A percentile compares a stretch with the other conserved stretches of the same genome.
Evolutionary conservation across 2,329 filamentous ascomycete genomes (phyloP).

Genomic region (Pestalotiopsis sp.): DNA sequence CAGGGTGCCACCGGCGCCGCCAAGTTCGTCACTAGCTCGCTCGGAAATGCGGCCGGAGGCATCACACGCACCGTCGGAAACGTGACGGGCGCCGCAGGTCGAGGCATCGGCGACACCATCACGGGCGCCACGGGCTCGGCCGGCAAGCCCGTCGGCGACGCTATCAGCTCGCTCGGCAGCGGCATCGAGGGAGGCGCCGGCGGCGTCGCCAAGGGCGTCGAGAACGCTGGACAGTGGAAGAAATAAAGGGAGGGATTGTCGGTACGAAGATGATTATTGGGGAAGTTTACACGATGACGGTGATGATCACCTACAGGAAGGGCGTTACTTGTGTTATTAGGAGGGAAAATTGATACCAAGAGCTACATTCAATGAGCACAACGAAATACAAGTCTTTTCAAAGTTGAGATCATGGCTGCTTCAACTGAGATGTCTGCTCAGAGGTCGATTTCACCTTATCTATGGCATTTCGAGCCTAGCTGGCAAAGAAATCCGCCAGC

Average conservation of each 20-base stretch:
- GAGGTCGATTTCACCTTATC: neutral
- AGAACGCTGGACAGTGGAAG: conserved; percentile 49
- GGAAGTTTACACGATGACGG: neutral
- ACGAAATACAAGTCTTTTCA: neutral
- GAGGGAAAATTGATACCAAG: neutral
- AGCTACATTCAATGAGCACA: neutral
- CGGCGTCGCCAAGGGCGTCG: conserved; percentile 45
- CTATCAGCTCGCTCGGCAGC: conserved; percentile 41
- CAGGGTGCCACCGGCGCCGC: conserved; percentile 33
- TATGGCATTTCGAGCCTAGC: neutral
- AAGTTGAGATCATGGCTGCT: neutral
- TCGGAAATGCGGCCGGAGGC: conserved; percentile 33
- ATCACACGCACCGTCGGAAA: conserved; percentile 33
- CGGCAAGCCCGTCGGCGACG: conserved; percentile 51
- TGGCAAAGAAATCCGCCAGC: neutral
- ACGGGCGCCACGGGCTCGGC: conserved; percentile 45
- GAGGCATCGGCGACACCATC: conserved; percentile 48
- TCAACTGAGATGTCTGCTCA: neutral
- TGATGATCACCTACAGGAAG: neutral
- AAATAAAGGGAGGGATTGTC: conserved; percentile 2
- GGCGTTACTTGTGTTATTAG: neutral
- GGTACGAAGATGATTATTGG: neutral
- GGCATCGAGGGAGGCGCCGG: conserved; percentile 46
- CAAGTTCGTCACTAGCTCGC: conserved; percentile 36
- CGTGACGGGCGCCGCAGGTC: conserved; percentile 41